Conservation (phyloP, 352 stramenopile genomes). For the Elongisporangium anandrum region DNA sequence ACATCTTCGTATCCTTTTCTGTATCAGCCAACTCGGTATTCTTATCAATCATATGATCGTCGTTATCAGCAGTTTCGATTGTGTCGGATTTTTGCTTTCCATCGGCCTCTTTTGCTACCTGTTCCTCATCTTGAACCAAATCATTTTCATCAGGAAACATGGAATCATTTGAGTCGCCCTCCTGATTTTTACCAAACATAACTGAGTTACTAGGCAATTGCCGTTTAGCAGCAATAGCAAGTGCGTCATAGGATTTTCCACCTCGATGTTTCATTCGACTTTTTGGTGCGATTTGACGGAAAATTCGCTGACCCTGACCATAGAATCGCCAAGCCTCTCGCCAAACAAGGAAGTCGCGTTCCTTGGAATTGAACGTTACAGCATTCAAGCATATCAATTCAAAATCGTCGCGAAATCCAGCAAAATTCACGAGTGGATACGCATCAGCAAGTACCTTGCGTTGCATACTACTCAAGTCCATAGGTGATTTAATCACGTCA, state of each 20-base stretch:
- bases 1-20: not conserved
- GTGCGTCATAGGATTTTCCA: conserved; percentile 61
- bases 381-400: conserved; percentile 96
- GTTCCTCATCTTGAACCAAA: not conserved
- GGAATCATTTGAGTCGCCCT: conserved; percentile 15
- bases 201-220: conserved; percentile 82
- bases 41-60: not conserved
- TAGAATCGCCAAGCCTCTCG: conserved; percentile 92
- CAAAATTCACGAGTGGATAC: conserved; percentile 73
- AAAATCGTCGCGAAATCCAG: conserved; percentile 88
- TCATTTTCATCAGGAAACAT: conserved; percentile 17
- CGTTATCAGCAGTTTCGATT: not conserved
- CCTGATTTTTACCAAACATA: conserved; percentile 37
- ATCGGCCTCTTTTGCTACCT: not conserved
- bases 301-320: conserved; percentile 65
- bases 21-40: not conserved
- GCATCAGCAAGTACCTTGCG: conserved; percentile 59
- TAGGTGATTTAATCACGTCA: conserved; percentile 90
- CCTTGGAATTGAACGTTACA: conserved; percentile 93
- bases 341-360: conserved; percentile 89
- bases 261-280: conserved; percentile 72
- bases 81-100: not conserved
- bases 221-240: conserved; percentile 69
- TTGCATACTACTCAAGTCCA: conserved; percentile 91
- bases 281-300: conserved; percentile 71